Evolutionary conservation across 164 flowering plant genomes (phyloP), one percentile per base, ranked within the genome.

Genomic region (Akebia trifoliata): DNA sequence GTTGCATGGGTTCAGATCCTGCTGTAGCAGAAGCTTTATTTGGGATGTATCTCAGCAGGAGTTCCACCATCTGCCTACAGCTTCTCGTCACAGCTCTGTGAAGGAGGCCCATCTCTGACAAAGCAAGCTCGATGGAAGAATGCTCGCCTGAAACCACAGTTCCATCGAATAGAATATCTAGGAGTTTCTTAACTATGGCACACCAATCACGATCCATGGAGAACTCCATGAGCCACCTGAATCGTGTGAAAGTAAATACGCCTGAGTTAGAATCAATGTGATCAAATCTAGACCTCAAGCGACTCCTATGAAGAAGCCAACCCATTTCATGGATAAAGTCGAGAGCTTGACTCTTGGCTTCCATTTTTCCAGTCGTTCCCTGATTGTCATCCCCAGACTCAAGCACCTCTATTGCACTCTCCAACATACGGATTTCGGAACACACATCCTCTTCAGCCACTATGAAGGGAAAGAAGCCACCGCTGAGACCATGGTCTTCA

Each of bases 151-250:
- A 18, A 54, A 67, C 76, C 14, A 84, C 80, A 28, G 54, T 65
- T 38, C 89, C 87, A 49, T 73, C 74, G 59, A 80, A 68, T 4
- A 86, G 47, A 59, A 81, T 69, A 64, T 61, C 73, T 40, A 89
- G 65, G 44, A 89, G 86, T 54, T 84, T 89, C 69, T 76, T 83
- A 20, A 84, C 83, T 3, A 89, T 94, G n/a, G 89, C 82, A 73
- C 87, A 81, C 96, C 96, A 89, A 62, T 83, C 83, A 61, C 36
- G 89, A 35, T 86, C 87, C 73, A 84, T 57, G n/a, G 96, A 80
- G 69, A 82, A 89, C 63, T 81, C 87, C 61, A 89, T 43, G 14
- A 89, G 84, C 83, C 85, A 80, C 71, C 57, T 80, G 63, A 84
- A 74, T 46, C 91, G 70, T 36, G 38, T 47, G 60, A 82, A 80